phyloP scores from a whole-genome alignment of 2,329 filamentous ascomycete genomes.

The Lasiodiplodia sp. region DNA sequence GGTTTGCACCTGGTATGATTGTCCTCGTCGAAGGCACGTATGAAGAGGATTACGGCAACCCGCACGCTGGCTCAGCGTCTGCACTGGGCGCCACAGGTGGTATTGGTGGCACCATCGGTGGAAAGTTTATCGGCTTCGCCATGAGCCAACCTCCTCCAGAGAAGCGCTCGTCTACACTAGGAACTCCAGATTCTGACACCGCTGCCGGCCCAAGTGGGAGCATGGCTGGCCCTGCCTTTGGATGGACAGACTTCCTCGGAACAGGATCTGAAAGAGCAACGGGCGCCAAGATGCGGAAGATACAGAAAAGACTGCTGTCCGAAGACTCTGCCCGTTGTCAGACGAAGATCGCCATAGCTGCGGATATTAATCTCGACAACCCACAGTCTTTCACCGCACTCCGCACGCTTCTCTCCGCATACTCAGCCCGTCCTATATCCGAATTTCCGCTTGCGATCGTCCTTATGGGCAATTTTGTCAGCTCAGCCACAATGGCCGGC shows the following conservation, averaged over 20 bases:
- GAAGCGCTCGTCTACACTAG: conserved; percentile 79
- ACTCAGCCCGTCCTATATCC: conserved; percentile 68
- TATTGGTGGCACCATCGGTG: conserved; percentile 89
- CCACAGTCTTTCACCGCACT: conserved; percentile 83
- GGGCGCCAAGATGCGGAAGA: conserved; percentile 80
- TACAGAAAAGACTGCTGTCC: conserved; percentile 73
- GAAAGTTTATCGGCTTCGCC: conserved; percentile 87
- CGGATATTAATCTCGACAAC: conserved; percentile 73
- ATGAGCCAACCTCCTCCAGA: conserved; percentile 93
- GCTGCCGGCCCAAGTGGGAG: conserved; percentile 62
- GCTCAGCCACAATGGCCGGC: conserved; percentile 65
- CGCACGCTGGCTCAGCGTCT: conserved; percentile 64
- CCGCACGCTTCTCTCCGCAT: conserved; percentile 77
- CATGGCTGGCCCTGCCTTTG: conserved; percentile 64
- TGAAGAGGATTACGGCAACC: conserved; percentile 83
- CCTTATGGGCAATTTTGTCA: conserved; percentile 83
- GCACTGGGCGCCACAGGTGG: conserved; percentile 77
- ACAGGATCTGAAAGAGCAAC: conserved; percentile 87
- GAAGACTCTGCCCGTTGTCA: conserved; percentile 40
- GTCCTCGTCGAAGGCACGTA: conserved; percentile 96
- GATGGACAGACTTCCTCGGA: conserved; percentile 96
- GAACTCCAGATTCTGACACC: conserved; percentile 43
- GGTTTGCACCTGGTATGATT: conserved; percentile 96
- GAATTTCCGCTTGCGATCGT: conserved; percentile 80
- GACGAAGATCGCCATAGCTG: conserved; percentile 46